Evolutionary conservation across 108 stramenopile genomes (phyloP), one percentile per base, ranked within the genome.

Genomic region (Skeletonema costatum): DNA sequence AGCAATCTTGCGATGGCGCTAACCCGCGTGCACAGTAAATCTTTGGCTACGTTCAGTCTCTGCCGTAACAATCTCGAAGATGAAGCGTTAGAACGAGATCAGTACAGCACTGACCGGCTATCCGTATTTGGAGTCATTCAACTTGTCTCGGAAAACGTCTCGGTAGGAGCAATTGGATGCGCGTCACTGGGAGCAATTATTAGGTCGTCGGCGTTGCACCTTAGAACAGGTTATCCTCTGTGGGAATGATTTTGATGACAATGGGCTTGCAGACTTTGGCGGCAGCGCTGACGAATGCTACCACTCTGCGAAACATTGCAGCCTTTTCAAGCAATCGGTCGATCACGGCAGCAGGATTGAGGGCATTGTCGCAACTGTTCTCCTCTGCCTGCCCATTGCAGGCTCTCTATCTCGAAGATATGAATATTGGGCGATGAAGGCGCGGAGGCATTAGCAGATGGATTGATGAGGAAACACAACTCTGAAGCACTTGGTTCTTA

Each of bases 351-450:
- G 19, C 50, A 51, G 50, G 50, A 19, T 51, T 51, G 50, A 51
- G 50, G 50, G n/a, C 5, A 6, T 21, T 51, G 50, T 17, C 50
- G 19, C 6, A 17, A 0, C 19, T 51, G 6, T 25, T 25, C 25
- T 25, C 25, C 25, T 25, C 30, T n/a, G 46, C 1, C 48, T 64
- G 63, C 8, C 6, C 38, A 7, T 8, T 64, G 7, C 31, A 64
- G 8, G 7, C 39, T 8, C 63, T 64, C 48, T 5, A 64, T 64
- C 30, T 64, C 48, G 63, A 64, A 19, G 7, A 39, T 0, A 64
- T 50, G 39, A 51, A 51, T 48, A 51, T 64, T 60, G 67, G 29
- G 29, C 25, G 67, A 68, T 60, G 67, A 68, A 58, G 67, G 36
- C 16, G 17, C 60, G 2, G 56, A 68, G 48, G 67, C 67, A 1